Evolutionary conservation across 768 basidiomycete species (phyloP).

Genomic region (Mycena haematopus): DNA sequence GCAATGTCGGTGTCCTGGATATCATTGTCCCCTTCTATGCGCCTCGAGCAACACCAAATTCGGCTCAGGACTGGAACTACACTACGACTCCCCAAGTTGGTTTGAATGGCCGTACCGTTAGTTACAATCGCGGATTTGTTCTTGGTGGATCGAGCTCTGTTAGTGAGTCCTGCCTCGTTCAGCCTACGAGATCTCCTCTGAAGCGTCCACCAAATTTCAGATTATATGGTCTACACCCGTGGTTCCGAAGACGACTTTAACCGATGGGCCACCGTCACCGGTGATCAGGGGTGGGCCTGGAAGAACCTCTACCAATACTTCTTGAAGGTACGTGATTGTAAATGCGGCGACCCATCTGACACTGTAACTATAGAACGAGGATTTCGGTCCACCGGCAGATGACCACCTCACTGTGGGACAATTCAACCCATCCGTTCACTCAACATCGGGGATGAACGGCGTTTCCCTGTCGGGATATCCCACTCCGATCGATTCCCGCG

Average conservation of each 20-base stretch:
- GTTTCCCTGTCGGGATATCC: conserved; percentile 33
- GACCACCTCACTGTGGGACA: conserved; percentile 38
- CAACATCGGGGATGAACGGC: conserved; percentile 31
- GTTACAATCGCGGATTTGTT: no score
- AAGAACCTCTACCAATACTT: conserved; percentile 29
- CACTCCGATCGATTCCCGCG: conserved; percentile 29
- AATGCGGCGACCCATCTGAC: neutral
- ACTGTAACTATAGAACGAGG: conserved; percentile 34
- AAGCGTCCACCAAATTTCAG: no score
- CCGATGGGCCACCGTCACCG: conserved; percentile 28
- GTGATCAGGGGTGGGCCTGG: conserved; percentile 34
- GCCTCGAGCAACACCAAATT: no score
- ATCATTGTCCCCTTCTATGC: no score
- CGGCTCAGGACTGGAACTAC: no score
- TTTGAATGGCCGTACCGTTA: no score
- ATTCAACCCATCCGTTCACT: conserved; percentile 35
- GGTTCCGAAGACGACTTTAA: conserved; percentile 31
- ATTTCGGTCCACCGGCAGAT: conserved; percentile 35
- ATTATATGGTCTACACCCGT: conserved; percentile 24
- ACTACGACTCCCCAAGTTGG: no score
- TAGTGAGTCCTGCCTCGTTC: no score
- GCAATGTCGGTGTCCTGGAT: no score
- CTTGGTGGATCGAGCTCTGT: no score
- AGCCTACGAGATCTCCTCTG: no score
- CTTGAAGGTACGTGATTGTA: conserved; percentile 17